phyloP scores from a whole-genome alignment of 2,329 filamentous ascomycete genomes.

The Arachnopeziza araneosa region DNA sequence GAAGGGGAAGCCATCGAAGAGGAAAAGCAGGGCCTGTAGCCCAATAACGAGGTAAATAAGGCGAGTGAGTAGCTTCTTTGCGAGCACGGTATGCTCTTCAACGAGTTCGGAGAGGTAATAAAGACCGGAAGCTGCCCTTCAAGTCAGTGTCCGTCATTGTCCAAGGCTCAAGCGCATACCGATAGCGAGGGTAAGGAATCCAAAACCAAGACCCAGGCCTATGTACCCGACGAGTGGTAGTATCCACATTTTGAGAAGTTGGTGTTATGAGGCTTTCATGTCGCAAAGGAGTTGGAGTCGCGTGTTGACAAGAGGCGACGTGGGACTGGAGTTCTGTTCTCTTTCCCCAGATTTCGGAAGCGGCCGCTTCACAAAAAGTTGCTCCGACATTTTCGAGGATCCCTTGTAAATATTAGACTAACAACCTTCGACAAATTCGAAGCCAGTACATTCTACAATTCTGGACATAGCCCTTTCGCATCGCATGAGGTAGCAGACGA shows the following conservation, averaged over 20 bases:
- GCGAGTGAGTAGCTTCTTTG: slow-evolving; percentile 77
- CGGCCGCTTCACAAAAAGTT: neutral
- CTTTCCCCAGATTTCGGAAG: neutral
- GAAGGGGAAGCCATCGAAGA: slow-evolving; percentile 83
- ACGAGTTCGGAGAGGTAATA: slow-evolving; percentile 98
- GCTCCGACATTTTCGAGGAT: neutral
- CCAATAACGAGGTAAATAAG: slow-evolving; percentile 79
- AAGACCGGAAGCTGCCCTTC: slow-evolving; percentile 72
- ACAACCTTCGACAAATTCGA: neutral
- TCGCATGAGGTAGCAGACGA: neutral
- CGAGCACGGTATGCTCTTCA: slow-evolving; percentile 92
- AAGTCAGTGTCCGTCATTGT: neutral
- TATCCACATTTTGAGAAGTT: slow-evolving; percentile 65
- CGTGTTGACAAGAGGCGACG: neutral
- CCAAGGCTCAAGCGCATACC: slow-evolving; percentile 43
- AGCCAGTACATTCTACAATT: neutral
- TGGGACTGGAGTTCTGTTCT: neutral
- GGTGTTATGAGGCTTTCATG: slow-evolving; percentile 25
- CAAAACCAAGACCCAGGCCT: slow-evolving; percentile 82
- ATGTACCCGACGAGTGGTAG: slow-evolving; percentile 85
- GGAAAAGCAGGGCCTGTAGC: slow-evolving; percentile 66
- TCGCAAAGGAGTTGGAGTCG: slow-evolving; percentile 5
- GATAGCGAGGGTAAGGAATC: slow-evolving; percentile 90
- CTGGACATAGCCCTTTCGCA: neutral
- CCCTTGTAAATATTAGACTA: neutral